Evolutionary conservation across 106 monocot species (phyloP).

Genomic region (Dendrobium catenatum): DNA sequence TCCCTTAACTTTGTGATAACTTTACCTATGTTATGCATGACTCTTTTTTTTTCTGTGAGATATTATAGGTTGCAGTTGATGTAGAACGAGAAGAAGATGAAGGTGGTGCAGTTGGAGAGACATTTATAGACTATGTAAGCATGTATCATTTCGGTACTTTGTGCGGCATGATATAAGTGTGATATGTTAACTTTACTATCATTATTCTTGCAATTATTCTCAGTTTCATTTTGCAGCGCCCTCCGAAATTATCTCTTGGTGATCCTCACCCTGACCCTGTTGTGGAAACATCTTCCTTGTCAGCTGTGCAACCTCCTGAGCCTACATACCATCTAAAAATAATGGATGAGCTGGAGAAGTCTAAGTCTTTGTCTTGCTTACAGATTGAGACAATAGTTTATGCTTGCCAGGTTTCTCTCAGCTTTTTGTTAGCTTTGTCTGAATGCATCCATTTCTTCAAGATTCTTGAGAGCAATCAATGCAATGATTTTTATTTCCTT

Average conservation of each 20-base stretch:
- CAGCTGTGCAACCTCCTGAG: constrained; percentile 97
- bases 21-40: background rate
- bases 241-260: constrained; percentile 79
- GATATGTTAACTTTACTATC: background rate
- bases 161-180: background rate
- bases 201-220: background rate
- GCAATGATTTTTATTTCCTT: background rate
- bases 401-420: constrained; percentile 74
- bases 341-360: constrained; percentile 55
- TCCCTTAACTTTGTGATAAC: background rate
- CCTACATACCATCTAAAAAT: constrained; percentile 85
- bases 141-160: constrained; percentile 5
- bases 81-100: constrained; percentile 98
- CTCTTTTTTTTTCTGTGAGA: background rate
- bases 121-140: constrained; percentile 96
- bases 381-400: constrained; percentile 97
- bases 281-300: constrained; percentile 96
- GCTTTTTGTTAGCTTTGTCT: constrained; percentile 9
- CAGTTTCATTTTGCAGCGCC: constrained; percentile 46
- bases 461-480: background rate
- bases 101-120: constrained; percentile 85
- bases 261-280: constrained; percentile 93
- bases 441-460: background rate
- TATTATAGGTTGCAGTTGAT: constrained; percentile 77
- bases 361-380: constrained; percentile 78